phyloP scores from a whole-genome alignment of 2,329 filamentous ascomycete genomes.

The Verticillium isaacii region DNA sequence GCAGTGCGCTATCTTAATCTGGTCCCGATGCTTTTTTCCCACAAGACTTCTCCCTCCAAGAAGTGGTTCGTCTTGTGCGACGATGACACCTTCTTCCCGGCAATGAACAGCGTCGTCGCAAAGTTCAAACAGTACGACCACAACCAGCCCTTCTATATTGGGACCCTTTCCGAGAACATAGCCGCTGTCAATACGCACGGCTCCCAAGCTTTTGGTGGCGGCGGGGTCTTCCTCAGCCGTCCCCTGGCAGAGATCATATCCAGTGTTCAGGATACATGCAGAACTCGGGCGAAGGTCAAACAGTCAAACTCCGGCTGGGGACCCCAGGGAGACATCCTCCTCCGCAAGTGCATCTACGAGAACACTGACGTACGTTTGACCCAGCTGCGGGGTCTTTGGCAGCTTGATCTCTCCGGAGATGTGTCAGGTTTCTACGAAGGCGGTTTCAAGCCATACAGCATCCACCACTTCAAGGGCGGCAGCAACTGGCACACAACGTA shows the following conservation, averaged over 20 bases:
- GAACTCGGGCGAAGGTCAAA: slow-evolving; percentile 16
- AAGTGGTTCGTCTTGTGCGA: slow-evolving; percentile 52
- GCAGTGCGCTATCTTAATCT: slow-evolving; percentile 44
- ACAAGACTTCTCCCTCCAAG: slow-evolving; percentile 32
- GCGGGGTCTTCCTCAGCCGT: slow-evolving; percentile 34
- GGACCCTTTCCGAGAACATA: slow-evolving; percentile 52
- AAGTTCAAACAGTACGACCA: slow-evolving; percentile 43
- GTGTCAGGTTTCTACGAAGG: slow-evolving; percentile 35
- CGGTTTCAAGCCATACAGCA: slow-evolving; percentile 31
- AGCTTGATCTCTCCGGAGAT: slow-evolving; percentile 32
- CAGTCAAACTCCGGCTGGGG: slow-evolving; percentile 17
- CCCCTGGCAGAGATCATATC: slow-evolving; percentile 26
- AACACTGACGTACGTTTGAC: slow-evolving; percentile 28
- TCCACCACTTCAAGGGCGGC: slow-evolving; percentile 32
- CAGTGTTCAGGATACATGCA: slow-evolving; percentile 34
- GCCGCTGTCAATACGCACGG: slow-evolving; percentile 46
- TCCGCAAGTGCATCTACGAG: slow-evolving; percentile 33
- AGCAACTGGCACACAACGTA: slow-evolving; percentile 13
- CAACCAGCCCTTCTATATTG: slow-evolving; percentile 45
- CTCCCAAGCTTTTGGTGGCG: slow-evolving; percentile 51
- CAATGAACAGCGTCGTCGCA: slow-evolving; percentile 43
- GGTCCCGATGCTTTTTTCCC: slow-evolving; percentile 40
- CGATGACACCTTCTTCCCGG: slow-evolving; percentile 57
- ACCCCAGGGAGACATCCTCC: slow-evolving; percentile 31
- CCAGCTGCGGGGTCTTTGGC: slow-evolving; percentile 29